phyloP scores from a whole-genome alignment of 108 stramenopile species.

The Stephanodiscus minutulus region DNA sequence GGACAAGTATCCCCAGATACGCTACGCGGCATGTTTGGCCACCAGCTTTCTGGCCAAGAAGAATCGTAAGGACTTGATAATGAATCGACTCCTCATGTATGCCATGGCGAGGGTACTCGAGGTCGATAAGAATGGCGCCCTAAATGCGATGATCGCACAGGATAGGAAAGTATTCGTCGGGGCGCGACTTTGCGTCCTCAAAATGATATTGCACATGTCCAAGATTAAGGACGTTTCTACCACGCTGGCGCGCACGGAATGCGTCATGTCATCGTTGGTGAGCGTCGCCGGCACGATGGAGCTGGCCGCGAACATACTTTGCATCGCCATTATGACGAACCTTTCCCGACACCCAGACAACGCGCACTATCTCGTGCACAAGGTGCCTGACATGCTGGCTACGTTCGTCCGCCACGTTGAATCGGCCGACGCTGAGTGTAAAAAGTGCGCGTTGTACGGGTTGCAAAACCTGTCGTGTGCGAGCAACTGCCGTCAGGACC shows the following conservation, averaged over 20 bases:
- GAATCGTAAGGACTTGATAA: slow-evolving; percentile 40
- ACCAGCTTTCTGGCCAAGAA: slow-evolving; percentile 43
- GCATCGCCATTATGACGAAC: slow-evolving; percentile 48
- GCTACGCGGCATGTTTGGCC: slow-evolving; percentile 43
- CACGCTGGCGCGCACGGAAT: slow-evolving; percentile 26
- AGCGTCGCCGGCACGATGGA: slow-evolving; percentile 41
- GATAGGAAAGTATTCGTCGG: slow-evolving; percentile 39
- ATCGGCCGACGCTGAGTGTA: slow-evolving; percentile 28
- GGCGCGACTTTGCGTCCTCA: slow-evolving; percentile 32
- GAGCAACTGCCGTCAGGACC: slow-evolving; percentile 39
- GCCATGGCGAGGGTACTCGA: slow-evolving; percentile 42
- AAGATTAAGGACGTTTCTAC: slow-evolving; percentile 42
- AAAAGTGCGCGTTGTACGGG: slow-evolving; percentile 46
- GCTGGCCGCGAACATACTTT: slow-evolving; percentile 43
- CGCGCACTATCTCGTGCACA: slow-evolving; percentile 30
- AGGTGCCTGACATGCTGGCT: slow-evolving; percentile 21
- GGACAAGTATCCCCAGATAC: slow-evolving; percentile 47
- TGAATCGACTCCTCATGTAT: slow-evolving; percentile 39
- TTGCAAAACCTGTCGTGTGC: slow-evolving; percentile 48
- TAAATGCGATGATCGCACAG: slow-evolving; percentile 24
- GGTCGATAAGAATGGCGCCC: slow-evolving; percentile 41
- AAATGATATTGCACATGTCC: slow-evolving; percentile 43
- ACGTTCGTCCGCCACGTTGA: slow-evolving; percentile 14
- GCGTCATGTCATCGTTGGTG: slow-evolving; percentile 29
- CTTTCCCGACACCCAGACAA: slow-evolving; percentile 48